phyloP scores from a whole-genome alignment of 78 protist species.

The Dictyostelium firmibasis region DNA sequence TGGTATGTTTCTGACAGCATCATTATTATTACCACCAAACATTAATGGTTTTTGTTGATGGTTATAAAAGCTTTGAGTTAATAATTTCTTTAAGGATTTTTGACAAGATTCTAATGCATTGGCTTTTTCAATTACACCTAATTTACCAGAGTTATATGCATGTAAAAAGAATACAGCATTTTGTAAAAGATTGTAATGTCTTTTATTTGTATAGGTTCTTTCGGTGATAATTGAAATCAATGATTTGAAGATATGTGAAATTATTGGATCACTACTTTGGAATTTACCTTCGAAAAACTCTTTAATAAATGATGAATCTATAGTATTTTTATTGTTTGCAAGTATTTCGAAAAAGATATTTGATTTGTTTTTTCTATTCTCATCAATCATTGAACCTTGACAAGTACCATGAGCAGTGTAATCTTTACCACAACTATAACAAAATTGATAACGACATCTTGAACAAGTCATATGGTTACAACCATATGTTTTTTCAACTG shows the following conservation, averaged over 20 bases:
- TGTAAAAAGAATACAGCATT: neutral
- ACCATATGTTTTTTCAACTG: constrained; percentile 61
- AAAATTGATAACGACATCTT: constrained; percentile 38
- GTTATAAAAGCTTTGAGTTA: neutral
- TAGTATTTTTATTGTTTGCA: neutral
- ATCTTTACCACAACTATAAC: constrained; percentile 55
- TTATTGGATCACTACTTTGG: neutral
- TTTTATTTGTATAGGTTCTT: neutral
- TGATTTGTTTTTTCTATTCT: neutral
- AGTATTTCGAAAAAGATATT: neutral
- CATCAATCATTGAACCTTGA: neutral
- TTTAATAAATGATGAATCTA: neutral
- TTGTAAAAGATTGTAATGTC: neutral
- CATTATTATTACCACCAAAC: neutral
- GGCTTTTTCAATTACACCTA: neutral
- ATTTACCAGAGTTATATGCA: neutral
- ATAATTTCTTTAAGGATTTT: neutral
- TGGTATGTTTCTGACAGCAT: neutral
- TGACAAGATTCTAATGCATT: neutral
- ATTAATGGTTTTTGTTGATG: neutral
- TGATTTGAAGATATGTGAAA: neutral
- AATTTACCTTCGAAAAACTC: neutral
- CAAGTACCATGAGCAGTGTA: neutral
- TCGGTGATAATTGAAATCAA: neutral
- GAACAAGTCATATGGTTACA: constrained; percentile 85